phyloP scores from a whole-genome alignment of 1,139 yeast species.

The Protomyces inundatus region DNA sequence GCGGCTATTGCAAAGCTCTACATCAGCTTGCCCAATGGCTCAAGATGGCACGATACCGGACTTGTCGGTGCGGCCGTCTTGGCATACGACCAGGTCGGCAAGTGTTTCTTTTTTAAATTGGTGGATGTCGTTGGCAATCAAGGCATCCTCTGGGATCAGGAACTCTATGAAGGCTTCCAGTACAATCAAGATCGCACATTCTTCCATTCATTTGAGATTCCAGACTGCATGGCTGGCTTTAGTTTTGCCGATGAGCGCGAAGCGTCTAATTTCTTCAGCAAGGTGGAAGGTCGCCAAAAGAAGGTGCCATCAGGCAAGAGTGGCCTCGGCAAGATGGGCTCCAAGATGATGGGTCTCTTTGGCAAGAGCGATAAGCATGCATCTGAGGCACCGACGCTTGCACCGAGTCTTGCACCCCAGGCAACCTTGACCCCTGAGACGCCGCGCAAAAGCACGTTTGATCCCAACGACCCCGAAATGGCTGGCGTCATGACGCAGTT shows the following conservation, averaged over 20 bases:
- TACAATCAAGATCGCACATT: slow-evolving; percentile 91
- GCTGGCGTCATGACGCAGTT: slow-evolving; percentile 65
- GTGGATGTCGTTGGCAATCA: slow-evolving; percentile 75
- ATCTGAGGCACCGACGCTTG: slow-evolving; percentile 49
- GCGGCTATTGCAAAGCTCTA: slow-evolving; percentile 87
- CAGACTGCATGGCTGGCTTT: slow-evolving; percentile 83
- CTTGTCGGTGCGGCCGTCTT: slow-evolving; percentile 78
- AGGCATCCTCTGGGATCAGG: slow-evolving; percentile 97
- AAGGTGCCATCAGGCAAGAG: slow-evolving; percentile 4
- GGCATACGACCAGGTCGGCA: slow-evolving; percentile 90
- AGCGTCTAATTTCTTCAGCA: slow-evolving; percentile 55
- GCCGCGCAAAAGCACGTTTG: slow-evolving; percentile 9
- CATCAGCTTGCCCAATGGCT: slow-evolving; percentile 80
- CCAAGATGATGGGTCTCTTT: slow-evolving; percentile 19
- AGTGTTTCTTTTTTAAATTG: slow-evolving; percentile 80
- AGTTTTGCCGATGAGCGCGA: slow-evolving; percentile 84
- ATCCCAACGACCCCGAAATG: slow-evolving; percentile 66
- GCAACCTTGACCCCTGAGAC: slow-evolving; percentile 10
- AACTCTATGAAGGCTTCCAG: slow-evolving; percentile 76
- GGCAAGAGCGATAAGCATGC: slow-evolving; percentile 48
- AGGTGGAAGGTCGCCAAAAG: slow-evolving; percentile 17
- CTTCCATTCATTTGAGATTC: slow-evolving; percentile 90
- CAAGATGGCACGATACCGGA: slow-evolving; percentile 82
- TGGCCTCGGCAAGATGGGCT: slow-evolving; percentile 16
- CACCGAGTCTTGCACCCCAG: slow-evolving; percentile 39